Percentiles rank a stretch among this genome's conserved stretches.
Conservation (phyloP, 805 yeast genomes). For the Wickerhamomyces bovis region DNA sequence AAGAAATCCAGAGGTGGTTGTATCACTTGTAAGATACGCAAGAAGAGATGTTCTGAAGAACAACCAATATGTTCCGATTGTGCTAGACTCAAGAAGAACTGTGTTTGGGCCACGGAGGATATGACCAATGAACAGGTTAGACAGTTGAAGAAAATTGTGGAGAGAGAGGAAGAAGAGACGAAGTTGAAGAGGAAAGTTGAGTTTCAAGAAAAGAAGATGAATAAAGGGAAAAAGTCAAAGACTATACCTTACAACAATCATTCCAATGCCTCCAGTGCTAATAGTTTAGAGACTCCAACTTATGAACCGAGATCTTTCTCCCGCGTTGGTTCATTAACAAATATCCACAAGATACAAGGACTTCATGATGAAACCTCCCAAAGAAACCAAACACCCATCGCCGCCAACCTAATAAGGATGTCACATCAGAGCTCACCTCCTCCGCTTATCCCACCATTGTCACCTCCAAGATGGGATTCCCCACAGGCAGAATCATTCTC, state of each 20-base stretch:
- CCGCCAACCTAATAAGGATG: conserved; percentile 15
- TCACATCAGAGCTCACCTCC: conserved; percentile 8
- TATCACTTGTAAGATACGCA: conserved; percentile 59
- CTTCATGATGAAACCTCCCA: conserved; percentile 10
- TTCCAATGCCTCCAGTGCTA: background rate
- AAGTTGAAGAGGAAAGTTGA: conserved; percentile 5
- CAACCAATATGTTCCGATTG: conserved; percentile 69
- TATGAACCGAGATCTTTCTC: background rate
- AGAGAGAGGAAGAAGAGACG: conserved; percentile 16
- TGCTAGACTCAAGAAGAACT: conserved; percentile 50
- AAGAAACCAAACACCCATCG: conserved; percentile 19
- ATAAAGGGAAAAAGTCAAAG: background rate
- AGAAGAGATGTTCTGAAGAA: conserved; percentile 71
- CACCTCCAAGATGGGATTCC: conserved; percentile 12
- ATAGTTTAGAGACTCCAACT: background rate
- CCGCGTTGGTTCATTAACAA: background rate
- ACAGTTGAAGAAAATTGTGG: conserved; percentile 23
- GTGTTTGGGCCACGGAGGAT: conserved; percentile 60
- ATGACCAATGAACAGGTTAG: conserved; percentile 26
- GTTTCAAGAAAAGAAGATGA: background rate
- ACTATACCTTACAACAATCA: background rate
- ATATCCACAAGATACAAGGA: background rate
- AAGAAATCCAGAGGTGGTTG: conserved; percentile 55
- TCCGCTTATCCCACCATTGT: conserved; percentile 1
- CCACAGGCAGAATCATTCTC: conserved; percentile 10